phyloP scores from a whole-genome alignment of 306 rosid species.

The Rosa rugosa region DNA sequence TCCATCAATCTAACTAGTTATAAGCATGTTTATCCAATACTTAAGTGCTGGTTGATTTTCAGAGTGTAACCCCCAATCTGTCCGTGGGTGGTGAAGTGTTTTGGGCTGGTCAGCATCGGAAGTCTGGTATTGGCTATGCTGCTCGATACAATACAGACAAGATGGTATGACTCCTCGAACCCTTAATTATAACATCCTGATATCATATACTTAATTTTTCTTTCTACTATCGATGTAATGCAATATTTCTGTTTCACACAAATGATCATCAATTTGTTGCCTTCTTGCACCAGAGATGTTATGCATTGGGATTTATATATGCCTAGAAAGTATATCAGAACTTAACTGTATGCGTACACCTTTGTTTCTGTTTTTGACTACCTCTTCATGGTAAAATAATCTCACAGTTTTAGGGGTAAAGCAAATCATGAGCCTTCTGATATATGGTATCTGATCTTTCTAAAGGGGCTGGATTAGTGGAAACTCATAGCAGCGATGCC shows the following conservation, averaged over 20 bases:
- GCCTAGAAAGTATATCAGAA: neutral
- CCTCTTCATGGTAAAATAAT: neutral
- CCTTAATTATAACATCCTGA: conserved; percentile 3
- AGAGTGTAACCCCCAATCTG: conserved; percentile 79
- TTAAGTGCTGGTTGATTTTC: conserved; percentile 23
- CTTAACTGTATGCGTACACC: neutral
- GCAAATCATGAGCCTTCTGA: neutral
- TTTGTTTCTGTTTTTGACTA: neutral
- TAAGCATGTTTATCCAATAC: neutral
- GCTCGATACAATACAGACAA: conserved; percentile 91
- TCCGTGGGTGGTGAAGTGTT: conserved; percentile 96
- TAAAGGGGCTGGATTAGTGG: neutral
- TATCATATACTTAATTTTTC: neutral
- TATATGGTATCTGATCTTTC: neutral
- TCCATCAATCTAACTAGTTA: neutral
- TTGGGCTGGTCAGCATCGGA: conserved; percentile 99
- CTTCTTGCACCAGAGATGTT: neutral
- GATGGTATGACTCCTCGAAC: conserved; percentile 50
- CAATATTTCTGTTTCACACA: neutral
- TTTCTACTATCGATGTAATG: neutral
- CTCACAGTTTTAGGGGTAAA: neutral
- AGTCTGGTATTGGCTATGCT: conserved; percentile 94
- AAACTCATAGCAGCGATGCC: neutral
- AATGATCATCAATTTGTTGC: neutral
- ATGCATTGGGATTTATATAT: neutral